Base-by-base conservation (phyloP, 352 stramenopile species). In the Phytopythium ostracodes region DNA sequence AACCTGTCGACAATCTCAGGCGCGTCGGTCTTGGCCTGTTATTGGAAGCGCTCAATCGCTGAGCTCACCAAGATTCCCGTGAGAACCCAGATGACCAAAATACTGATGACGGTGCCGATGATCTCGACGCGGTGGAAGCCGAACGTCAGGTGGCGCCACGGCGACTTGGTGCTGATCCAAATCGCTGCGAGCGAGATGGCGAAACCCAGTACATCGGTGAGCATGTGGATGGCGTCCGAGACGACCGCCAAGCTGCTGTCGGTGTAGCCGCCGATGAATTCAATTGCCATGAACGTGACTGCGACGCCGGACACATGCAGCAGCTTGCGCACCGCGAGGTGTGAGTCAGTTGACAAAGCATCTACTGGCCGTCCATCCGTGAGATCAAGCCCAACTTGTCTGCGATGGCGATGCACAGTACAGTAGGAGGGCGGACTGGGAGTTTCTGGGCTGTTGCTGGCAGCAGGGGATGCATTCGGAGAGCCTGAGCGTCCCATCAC, bases 51-150 rank as follows among this genome's bases (percentile, higher is more conserved):
- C 64, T 91, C 71, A 43, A 99, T 73, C 0, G 96, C 98, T 46
- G 98, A 93, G 49, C 94, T 94, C 7, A 98, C 82, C 20, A 99
- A 83, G 59, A 95, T 83, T 33, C 96, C 81, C 36, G 91, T 98
- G 49, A 99, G 81, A 52, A 99, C 79, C 61, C 90, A 97, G 62
- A 99, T 94, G 50, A 94, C 77, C 10, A 96, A 65, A 65, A 99
- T 96, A 31, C 77, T 96, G 20, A 96, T 92, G 22, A 99, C 66
- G 27, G 97, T 97, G 24, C 93, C 95, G 25, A 99, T 80, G 17
- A 98, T 92, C 67, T 99, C 97, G 7, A 90, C 93, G 29, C 97
- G 82, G 61, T 97, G 90, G 52, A 98, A 95, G 36, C 97, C 96
- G 82, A 96, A 99, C 35, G 91, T 98, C 59, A 94, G 62, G 22